Base-by-base conservation (phyloP, 305 asterid species). In the Andrographis paniculata region DNA sequence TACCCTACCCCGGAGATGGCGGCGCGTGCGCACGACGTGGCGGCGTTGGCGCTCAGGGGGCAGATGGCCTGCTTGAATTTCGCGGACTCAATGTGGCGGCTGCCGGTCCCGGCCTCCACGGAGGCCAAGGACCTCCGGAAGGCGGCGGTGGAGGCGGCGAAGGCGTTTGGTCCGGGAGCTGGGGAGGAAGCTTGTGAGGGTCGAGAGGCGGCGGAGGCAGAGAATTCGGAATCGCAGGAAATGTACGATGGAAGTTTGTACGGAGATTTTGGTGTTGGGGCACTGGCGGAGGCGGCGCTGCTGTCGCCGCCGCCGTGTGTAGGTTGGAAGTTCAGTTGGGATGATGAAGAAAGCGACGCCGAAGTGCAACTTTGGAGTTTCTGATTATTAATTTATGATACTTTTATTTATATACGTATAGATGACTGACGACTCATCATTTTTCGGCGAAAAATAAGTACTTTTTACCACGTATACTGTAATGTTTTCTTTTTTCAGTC, bases 21-120 rank as follows among this genome's bases (percentile, higher is more conserved):
- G n/a, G n/a, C n/a, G n/a, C n/a, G n/a, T n/a, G n/a, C 91, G 9
- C 77, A 83, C 20, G 91, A 83, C 31, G 79, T 80, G 16, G 94
- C 85, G 18, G 92, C 80, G 8, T 36, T 84, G 66, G 83, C 92
- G 0, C 57, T 84, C 10, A 52, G 71, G 40, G 95, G 88, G 6
- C 28, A 42, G 21, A 45, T 14, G 5, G 83, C 93, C 0, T 77
- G 78, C 56, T 42, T 80, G 19, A 84, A 84, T 14, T 84, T 80
- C 30, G 83, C 86, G 0, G 93, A 84, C 65, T 84, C 94, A 0
- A 67, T 53, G 20, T 69, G 66, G 75, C 58, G 78, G 47, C 51
- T 77, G 60, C 85, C 72, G 0, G 56, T 67, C 0, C 85, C 93
- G 0, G 54, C 39, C 3, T 77, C 88, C 0, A 69, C 4, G 9